Evolutionary conservation across 1,139 yeast species (phyloP).

Genomic region (Diutina mesorugosa): DNA sequence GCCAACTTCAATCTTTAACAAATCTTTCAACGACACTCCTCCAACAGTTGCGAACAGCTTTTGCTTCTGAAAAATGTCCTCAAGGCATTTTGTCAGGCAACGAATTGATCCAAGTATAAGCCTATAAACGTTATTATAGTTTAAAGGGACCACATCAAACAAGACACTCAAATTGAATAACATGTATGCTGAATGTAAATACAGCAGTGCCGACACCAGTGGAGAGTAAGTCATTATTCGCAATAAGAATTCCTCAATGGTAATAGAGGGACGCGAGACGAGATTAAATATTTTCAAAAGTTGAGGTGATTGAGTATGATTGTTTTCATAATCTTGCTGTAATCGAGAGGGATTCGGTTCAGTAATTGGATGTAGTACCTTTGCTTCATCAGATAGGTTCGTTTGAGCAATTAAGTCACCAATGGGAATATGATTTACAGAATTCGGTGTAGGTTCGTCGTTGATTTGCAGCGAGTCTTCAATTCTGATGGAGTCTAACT

Average conservation of each 20-base stretch:
- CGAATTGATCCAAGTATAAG: constrained; percentile 29
- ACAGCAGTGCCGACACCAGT: constrained; percentile 26
- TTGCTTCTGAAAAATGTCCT: constrained; percentile 33
- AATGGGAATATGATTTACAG: constrained; percentile 11
- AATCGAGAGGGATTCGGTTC: constrained; percentile 8
- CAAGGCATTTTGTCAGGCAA: constrained; percentile 30
- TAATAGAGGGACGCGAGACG: constrained; percentile 21
- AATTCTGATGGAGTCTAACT: neutral
- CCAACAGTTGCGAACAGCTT: constrained; percentile 31
- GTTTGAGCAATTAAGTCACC: constrained; percentile 12
- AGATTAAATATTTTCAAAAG: constrained; percentile 23
- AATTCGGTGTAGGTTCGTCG: neutral
- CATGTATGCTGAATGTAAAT: constrained; percentile 28
- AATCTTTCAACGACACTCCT: constrained; percentile 26
- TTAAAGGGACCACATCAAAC: constrained; percentile 20
- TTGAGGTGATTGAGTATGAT: constrained; percentile 10
- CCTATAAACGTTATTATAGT: constrained; percentile 23
- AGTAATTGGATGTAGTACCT: constrained; percentile 10
- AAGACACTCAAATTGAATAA: constrained; percentile 23
- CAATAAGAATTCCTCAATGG: constrained; percentile 23
- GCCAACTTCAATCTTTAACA: constrained; percentile 27
- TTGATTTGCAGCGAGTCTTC: neutral
- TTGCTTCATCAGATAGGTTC: constrained; percentile 6
- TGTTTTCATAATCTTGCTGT: constrained; percentile 9
- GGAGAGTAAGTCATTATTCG: constrained; percentile 31